Percentiles rank a stretch among this genome's conserved stretches.
These are phyloP conservation scores for Neonectria punicea DNA, from an alignment of 2,329 filamentous ascomycete species.

Conservation along the genomic window DNA sequence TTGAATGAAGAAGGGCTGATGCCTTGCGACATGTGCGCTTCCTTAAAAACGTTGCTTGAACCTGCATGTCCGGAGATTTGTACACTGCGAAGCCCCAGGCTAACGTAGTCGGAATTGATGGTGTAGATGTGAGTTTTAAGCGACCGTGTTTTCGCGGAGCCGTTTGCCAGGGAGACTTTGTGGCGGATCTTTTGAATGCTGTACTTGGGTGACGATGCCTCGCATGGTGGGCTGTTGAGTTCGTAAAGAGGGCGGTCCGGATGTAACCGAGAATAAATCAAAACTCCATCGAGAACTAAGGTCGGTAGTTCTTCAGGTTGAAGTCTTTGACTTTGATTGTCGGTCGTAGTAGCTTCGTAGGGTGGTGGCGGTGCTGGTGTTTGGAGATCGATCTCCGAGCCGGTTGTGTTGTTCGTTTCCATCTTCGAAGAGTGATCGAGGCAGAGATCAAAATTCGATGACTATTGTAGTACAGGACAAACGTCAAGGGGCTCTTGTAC, in stretches of 20 bases:
- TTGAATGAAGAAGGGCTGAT: conserved; percentile 33
- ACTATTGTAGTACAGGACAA: background rate
- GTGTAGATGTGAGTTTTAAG: conserved; percentile 46
- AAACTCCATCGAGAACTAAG: conserved; percentile 35
- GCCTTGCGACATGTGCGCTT: conserved; percentile 32
- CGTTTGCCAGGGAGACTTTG: conserved; percentile 23
- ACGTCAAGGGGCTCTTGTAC: background rate
- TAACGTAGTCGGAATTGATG: conserved; percentile 31
- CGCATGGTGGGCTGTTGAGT: conserved; percentile 37
- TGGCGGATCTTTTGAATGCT: conserved; percentile 44
- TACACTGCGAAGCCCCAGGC: conserved; percentile 15
- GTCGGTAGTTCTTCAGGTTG: conserved; percentile 27
- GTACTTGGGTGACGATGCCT: conserved; percentile 32
- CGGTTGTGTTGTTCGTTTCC: background rate
- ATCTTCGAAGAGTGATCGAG: background rate
- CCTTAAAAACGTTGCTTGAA: conserved; percentile 34
- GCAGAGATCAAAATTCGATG: background rate
- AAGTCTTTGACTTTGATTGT: background rate
- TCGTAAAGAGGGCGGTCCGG: conserved; percentile 39
- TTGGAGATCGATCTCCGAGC: background rate
- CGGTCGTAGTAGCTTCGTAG: background rate
- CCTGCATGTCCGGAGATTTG: conserved; percentile 34
- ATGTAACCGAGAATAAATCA: conserved; percentile 33
- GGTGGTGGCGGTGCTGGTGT: background rate
- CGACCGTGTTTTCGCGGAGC: conserved; percentile 30